Evolutionary conservation across 371 early-diverging fungal genomes (phyloP), one percentile per base, ranked within the genome.

Genomic region (Rhizomucor miehei): DNA sequence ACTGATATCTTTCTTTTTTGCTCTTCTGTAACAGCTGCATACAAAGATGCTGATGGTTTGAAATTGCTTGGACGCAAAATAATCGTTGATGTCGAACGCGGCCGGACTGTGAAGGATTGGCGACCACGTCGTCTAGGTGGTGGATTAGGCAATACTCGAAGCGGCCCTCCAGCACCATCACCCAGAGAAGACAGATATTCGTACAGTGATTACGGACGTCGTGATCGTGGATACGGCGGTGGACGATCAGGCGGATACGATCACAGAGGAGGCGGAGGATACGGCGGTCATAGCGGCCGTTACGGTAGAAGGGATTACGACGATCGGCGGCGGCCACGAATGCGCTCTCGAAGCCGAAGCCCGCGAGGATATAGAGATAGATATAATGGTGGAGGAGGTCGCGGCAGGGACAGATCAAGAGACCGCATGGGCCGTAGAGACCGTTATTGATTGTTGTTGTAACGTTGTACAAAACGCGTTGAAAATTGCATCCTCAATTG

Each of bases 71-170:
- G 91, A 16, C 87, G 92, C 17, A 87, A 94, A 34, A 77, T 94
- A 16, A 75, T 95, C 16, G 94, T 96, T 1, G 98, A 98, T 68
- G 97, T 98, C 9, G 97, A 98, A 66, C 88, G 97, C 52, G 98
- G 97, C 17, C 84, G 98, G 39, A 95, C 97, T 11, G 97, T 96
- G 13, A 92, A 91, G 56, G 96, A 90, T 40, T 98, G 97, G 97
- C 75, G 73, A 51, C 98, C 98, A 23, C 90, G 94, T 56, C 79
- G 94, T 40, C 76, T 93, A 64, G 92, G 93, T 25, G 98, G 97
- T 44, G 98, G 98, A 20, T 77, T 96, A 25, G 98, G 98, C 14
- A 86, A 85, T 17, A 89, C 92, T 48, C 86, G 91, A 19, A 68
- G 77, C 20, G 93, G 91, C 21, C 79, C 71, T 41, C 79, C 80